Evolutionary conservation across 257 asterid species (phyloP).

Genomic region (Ilex aquifolium): DNA sequence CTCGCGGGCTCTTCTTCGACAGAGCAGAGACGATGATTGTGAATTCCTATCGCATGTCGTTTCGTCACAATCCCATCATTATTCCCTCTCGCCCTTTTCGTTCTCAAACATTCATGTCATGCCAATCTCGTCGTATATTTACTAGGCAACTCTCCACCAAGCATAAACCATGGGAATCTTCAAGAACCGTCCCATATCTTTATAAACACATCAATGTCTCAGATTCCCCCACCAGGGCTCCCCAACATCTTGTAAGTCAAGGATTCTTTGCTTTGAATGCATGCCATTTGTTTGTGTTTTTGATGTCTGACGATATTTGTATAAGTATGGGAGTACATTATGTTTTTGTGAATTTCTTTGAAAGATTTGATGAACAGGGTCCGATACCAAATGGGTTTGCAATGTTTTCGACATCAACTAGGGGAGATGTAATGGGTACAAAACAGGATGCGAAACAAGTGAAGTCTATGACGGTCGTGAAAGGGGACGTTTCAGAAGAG

Average conservation of each 20-base stretch:
- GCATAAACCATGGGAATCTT: constrained; percentile 38
- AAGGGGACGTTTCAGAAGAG: constrained; percentile 28
- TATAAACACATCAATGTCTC: constrained; percentile 46
- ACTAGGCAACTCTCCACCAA: constrained; percentile 32
- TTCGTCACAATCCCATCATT: too few relatives aligned
- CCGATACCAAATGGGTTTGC: constrained; percentile 45
- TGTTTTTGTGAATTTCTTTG: background rate
- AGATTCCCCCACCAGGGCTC: constrained; percentile 45
- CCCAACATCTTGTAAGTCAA: constrained; percentile 41
- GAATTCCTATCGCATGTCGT: too few relatives aligned
- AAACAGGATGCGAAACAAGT: constrained; percentile 32
- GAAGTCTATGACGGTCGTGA: constrained; percentile 20
- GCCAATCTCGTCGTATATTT: background rate
- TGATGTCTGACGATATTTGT: too few relatives aligned
- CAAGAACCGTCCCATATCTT: constrained; percentile 32
- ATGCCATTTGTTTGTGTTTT: too few relatives aligned
- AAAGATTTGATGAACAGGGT: constrained; percentile 26
- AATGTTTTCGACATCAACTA: constrained; percentile 47
- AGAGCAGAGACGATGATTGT: too few relatives aligned
- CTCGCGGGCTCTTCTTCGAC: too few relatives aligned
- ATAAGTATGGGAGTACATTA: background rate
- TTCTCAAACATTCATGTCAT: too few relatives aligned
- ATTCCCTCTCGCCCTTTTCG: too few relatives aligned
- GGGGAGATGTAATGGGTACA: constrained; percentile 7
- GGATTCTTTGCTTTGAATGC: constrained; percentile 3